A percentile compares a stretch with the other conserved stretches of the same genome.
Evolutionary conservation across 352 stramenopile species (phyloP).

Genomic region (Phytophthora pini): DNA sequence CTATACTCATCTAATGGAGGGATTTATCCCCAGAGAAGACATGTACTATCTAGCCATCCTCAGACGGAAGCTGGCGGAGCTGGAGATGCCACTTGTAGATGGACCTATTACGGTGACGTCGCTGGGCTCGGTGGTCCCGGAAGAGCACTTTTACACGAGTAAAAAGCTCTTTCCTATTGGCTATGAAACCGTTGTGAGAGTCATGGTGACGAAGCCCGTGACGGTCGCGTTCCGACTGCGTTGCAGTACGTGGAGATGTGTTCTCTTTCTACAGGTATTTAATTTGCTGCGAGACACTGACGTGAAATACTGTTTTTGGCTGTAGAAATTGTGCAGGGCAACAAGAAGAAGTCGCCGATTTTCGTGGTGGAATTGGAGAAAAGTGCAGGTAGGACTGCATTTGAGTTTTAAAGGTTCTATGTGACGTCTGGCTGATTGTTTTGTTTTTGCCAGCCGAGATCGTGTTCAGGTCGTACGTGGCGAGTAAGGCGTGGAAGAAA

Average conservation of each 20-base stretch:
- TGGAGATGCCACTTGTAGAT: conserved; percentile 64
- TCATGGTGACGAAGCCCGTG: conserved; percentile 46
- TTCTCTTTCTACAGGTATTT: background rate
- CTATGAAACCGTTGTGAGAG: conserved; percentile 67
- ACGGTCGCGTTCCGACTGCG: conserved; percentile 47
- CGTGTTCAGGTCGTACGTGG: conserved; percentile 81
- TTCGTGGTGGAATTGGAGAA: conserved; percentile 76
- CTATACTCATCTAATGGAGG: conserved; percentile 38
- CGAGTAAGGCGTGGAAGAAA: conserved; percentile 86
- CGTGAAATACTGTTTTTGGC: conserved; percentile 1
- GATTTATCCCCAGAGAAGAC: conserved; percentile 62
- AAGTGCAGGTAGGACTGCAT: conserved; percentile 46
- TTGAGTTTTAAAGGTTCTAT: background rate
- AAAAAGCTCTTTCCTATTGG: conserved; percentile 85
- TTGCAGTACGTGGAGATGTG: conserved; percentile 52
- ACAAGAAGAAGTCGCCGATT: conserved; percentile 81
- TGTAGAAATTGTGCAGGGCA: conserved; percentile 75
- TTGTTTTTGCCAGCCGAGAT: conserved; percentile 44
- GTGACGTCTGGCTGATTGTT: conserved; percentile 1
- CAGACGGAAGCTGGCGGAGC: conserved; percentile 57
- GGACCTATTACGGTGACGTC: conserved; percentile 67
- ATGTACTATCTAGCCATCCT: conserved; percentile 80
- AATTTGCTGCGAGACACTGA: background rate
- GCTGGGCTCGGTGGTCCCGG: conserved; percentile 59
- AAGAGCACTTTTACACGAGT: conserved; percentile 72